Evolutionary conservation across 495 filamentous ascomycete species (phyloP), one percentile per base, ranked within the genome.

Genomic region (Chaetomium cochliodes): DNA sequence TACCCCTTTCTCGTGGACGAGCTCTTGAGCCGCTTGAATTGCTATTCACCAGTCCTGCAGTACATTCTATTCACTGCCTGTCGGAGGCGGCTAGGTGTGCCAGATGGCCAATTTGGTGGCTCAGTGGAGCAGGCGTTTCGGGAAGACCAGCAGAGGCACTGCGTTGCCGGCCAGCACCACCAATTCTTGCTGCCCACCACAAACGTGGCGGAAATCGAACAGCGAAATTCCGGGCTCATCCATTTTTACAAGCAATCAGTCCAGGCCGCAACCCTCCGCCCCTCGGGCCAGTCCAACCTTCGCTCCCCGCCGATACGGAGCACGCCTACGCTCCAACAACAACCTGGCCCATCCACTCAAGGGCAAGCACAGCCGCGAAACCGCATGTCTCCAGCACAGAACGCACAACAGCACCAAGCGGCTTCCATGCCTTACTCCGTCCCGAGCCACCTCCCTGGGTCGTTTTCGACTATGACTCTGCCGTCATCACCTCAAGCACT

Each of bases 1-100:
- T 88, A 83, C 69, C 89, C 89, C 23, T 84, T 85, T 12, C 71
- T 89, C 8, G 79, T 88, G 41, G 79, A 81, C 49, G 89, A 92
- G 70, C 73, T 91, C 1, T 66, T 82, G 23, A 63, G 57, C 4
- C 52, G 60, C 18, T 77, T 91, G n/a, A 65, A 70, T 2, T 74
- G 89, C 23, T 73, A 70, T 13, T 90, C 89, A 0, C 76, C 81
- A 0, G 76, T 81, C 3, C 64, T 91, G 13, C 84, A 89, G 67
- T 72, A 64, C 2, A 83, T 89, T 47, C 73, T 89, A 18, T 91
- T 88, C 63, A 80, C 81, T 22, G 84, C 86, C 1, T 79, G 82
- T 11, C 76, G 82, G 37, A 74, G 77, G 60, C 68, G 65, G 25
- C 47, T 81, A 15, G 78, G 75, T 0, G 67, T 78, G 3, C 23